Evolutionary conservation across 2,329 filamentous ascomycete genomes (phyloP), one percentile per base, ranked within the genome.

Genomic region (Stachybotrys elegans): DNA sequence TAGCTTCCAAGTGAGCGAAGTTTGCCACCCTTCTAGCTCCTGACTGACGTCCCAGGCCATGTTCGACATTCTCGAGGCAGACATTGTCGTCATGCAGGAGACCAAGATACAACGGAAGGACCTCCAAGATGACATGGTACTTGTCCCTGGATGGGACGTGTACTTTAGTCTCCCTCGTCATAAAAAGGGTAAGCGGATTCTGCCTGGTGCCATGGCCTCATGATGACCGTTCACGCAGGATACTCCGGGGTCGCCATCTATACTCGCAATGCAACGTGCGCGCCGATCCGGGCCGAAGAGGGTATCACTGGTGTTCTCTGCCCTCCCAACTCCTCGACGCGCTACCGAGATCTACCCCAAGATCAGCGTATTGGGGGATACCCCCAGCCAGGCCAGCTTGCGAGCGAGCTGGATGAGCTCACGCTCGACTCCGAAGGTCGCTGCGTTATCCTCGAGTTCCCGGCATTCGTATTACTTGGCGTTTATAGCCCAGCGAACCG

Each of bases 191-290:
- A 68, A 22, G 39, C n/a, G 6, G 25, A 21, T 11, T 19, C 16
- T 14, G 29, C 5, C 19, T 11, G 7, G 21, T 8, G 11, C 3
- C 8, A 11, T 19, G 19, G 22, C 31, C 7, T 19, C 14, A 23
- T 49, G 49, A 44, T 21, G 35, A 46, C 39, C 17, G 4, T n/a
- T 9, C 22, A 9, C 1, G 13, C 43, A 95, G 90, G 93, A 20
- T 98, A 97, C 61, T 95, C 92, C 21, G 93, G 93, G 2, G 92
- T 98, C 2, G 93, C 86, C 4, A 89, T 98, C 27, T 98, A 96
- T 67, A 96, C 91, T 1, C 81, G 89, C n/a, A 93, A 87, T 59
- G 77, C 86, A 4, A 84, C 79, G 27, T 97, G 93, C 63, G 80
- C 83, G 4, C 93, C 93, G 0, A 87, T 96, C 21, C 81, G 85